A percentile compares a stretch with the other conserved stretches of the same genome.
These are phyloP conservation scores for Aspergillus fructus DNA, from an alignment of 2,329 filamentous ascomycete species.

Conservation along the genomic window DNA sequence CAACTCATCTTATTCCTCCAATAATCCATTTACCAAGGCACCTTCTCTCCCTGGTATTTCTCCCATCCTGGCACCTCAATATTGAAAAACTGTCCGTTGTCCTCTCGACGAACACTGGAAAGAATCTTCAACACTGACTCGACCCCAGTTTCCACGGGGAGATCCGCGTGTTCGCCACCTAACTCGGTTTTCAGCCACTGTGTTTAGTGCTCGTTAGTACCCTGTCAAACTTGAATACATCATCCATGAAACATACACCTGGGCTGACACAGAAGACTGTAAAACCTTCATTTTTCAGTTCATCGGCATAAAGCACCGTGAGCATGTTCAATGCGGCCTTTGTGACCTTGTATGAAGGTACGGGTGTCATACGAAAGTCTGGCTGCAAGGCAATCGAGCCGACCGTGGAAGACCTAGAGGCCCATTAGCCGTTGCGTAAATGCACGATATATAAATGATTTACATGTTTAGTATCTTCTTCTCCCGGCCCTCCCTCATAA, in stretches of 20 bases:
- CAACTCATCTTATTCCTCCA: too few relatives aligned
- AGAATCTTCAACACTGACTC: constrained; percentile 47
- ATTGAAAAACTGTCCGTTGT: constrained; percentile 51
- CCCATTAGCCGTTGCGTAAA: background rate
- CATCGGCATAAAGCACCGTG: constrained; percentile 33
- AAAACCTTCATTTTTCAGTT: constrained; percentile 41
- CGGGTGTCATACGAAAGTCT: constrained; percentile 20
- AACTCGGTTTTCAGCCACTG: constrained; percentile 51
- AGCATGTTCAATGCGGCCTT: constrained; percentile 52
- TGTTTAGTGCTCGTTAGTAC: background rate
- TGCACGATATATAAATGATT: background rate
- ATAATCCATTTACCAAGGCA: constrained; percentile 27
- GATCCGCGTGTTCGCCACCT: constrained; percentile 42
- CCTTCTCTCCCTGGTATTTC: constrained; percentile 37
- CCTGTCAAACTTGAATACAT: background rate
- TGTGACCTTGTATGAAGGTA: constrained; percentile 45
- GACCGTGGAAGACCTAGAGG: background rate
- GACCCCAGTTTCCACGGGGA: constrained; percentile 41
- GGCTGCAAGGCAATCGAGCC: constrained; percentile 35
- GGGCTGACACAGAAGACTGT: constrained; percentile 44
- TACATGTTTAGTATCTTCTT: constrained; percentile 50
- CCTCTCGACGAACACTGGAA: constrained; percentile 35
- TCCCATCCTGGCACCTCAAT: constrained; percentile 42
- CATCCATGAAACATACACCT: constrained; percentile 37
- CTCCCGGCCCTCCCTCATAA: constrained; percentile 37